phyloP scores from a whole-genome alignment of 2,329 filamentous ascomycete genomes.

The Zarea fungicola region DNA sequence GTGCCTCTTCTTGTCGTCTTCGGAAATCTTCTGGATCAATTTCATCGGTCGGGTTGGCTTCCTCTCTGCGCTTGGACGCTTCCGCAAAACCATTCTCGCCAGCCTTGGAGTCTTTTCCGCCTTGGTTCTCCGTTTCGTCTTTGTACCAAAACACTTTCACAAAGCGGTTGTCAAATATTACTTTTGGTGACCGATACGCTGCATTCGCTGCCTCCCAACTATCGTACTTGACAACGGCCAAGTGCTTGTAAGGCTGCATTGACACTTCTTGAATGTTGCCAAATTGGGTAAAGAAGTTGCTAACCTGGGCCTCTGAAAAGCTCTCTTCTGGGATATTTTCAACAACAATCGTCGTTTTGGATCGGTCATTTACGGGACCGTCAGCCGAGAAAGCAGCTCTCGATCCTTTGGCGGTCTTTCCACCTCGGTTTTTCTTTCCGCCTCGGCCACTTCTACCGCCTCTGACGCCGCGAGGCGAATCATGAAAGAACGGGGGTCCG shows the following conservation, averaged over 20 bases:
- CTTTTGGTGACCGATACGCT: slow-evolving; percentile 72
- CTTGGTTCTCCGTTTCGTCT: slow-evolving; percentile 38
- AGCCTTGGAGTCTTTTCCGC: slow-evolving; percentile 23
- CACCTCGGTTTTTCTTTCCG: slow-evolving; percentile 27
- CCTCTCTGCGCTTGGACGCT: slow-evolving; percentile 7
- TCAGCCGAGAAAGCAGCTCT: slow-evolving; percentile 59
- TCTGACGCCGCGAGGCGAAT: neutral
- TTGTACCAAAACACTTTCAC: slow-evolving; percentile 80
- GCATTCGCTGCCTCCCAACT: slow-evolving; percentile 60
- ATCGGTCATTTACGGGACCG: slow-evolving; percentile 57
- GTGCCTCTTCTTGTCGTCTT: slow-evolving; percentile 65
- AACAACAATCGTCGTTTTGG: slow-evolving; percentile 65
- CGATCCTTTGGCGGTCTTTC: slow-evolving; percentile 26
- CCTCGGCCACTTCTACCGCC: neutral
- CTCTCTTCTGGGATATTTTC: slow-evolving; percentile 72
- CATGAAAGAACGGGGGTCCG: neutral
- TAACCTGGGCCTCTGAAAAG: slow-evolving; percentile 60
- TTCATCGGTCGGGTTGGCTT: slow-evolving; percentile 35
- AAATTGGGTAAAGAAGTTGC: slow-evolving; percentile 66
- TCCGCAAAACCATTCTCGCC: slow-evolving; percentile 14
- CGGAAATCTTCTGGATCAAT: slow-evolving; percentile 67
- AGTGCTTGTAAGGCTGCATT: slow-evolving; percentile 59
- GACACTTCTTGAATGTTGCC: slow-evolving; percentile 59
- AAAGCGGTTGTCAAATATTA: slow-evolving; percentile 79
- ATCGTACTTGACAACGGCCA: slow-evolving; percentile 66